Percentiles rank a stretch among this genome's conserved stretches.
These are phyloP conservation scores for Neostapfia colusana DNA, from an alignment of 176 grass and related monocot genomes.

Conservation along the genomic window DNA sequence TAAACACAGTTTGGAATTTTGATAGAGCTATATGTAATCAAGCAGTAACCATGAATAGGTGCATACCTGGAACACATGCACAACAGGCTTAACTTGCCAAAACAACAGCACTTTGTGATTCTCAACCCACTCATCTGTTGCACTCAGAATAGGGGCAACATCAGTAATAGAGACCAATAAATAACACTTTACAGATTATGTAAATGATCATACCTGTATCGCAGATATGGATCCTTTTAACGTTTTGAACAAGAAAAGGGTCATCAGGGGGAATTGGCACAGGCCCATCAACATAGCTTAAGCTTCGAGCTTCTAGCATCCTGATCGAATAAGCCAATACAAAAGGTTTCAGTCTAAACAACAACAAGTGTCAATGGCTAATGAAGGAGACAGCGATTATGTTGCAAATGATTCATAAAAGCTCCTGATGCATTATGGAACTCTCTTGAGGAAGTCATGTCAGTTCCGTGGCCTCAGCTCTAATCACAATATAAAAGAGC, in stretches of 20 bases:
- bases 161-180: slow-evolving; percentile 10
- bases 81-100: slow-evolving; percentile 94
- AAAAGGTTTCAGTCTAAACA: slow-evolving; percentile 17
- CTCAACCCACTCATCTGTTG: slow-evolving; percentile 67
- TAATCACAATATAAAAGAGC: background rate
- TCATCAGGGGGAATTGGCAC: slow-evolving; percentile 77
- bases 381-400: slow-evolving; percentile 5
- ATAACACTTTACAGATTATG: slow-evolving; percentile 12
- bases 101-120: slow-evolving; percentile 87
- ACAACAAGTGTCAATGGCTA: background rate
- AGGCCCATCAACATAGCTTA: slow-evolving; percentile 93
- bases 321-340: slow-evolving; percentile 42
- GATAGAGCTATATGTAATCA: slow-evolving; percentile 26
- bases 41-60: background rate
- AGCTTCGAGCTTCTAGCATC: slow-evolving; percentile 93
- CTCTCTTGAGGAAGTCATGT: slow-evolving; percentile 19
- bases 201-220: slow-evolving; percentile 72
- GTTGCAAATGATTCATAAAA: background rate
- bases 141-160: slow-evolving; percentile 24
- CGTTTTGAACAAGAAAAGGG: slow-evolving; percentile 71
- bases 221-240: slow-evolving; percentile 85
- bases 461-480: background rate
- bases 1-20: background rate
- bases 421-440: background rate
- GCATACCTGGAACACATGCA: slow-evolving; percentile 89